Evolutionary conservation across 345 rosid genomes (phyloP), one percentile per base, ranked within the genome.

Genomic region (Dipteronia dyeriana): DNA sequence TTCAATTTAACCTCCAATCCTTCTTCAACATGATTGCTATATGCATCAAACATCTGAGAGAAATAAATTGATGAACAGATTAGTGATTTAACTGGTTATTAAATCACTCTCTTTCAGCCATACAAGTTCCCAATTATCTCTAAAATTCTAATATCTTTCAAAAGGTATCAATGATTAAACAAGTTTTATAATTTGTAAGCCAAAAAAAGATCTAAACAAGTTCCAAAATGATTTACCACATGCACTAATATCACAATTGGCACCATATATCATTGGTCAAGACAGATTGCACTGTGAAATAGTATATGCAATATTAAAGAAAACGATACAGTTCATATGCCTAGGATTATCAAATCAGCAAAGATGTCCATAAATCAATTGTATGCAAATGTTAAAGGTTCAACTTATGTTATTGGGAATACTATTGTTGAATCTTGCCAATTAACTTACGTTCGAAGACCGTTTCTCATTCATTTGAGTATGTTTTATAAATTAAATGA

Each of bases 41-140:
- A 88, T 56, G 78, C 81, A 83, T 92, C 95, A 51, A 89, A 79
- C 84, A 88, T 75, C 95, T 92, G 81, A 61, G 63, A 4, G 45
- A 70, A 23, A 19, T 25, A 54, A 4, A 62, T 22, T 23, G 51
- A 10, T 5, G 26, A 68, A 54, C 14, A 70, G 61, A 64, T 72
- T 25, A 87, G 71, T n/a, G n/a, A n/a, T n/a, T n/a, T n/a, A n/a
- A n/a, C 9, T 43, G 43, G n/a, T 26, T 38, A 64, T 31, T 9
- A 10, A 75, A 71, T 39, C 63, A 20, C 16, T 22, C n/a, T 63
- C 26, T 14, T 13, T 41, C 23, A 17, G 7, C 5, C 64, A 16
- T 7, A 43, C n/a, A 64, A 74, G 38, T 34, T 34, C 38, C 38
- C 38, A 34, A 45, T 62, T 25, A 16, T 26, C 20, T 6, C 8